Conservation (phyloP, 225 moss, liverwort and hornwort genomes). For the Takakia lepidozioides region DNA sequence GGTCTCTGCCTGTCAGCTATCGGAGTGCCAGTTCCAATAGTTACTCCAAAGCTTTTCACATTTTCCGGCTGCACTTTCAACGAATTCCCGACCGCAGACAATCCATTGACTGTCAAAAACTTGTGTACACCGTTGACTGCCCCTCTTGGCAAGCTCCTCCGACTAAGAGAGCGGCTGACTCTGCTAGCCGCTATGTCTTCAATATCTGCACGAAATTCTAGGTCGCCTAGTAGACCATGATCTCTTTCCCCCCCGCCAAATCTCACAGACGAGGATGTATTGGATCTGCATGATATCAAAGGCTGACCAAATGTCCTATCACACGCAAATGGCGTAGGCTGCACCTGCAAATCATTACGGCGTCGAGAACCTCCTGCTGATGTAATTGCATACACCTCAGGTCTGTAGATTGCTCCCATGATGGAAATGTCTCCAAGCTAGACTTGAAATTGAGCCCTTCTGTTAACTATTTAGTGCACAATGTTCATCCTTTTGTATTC, state of each 20-base stretch:
- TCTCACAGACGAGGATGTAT: slow-evolving; percentile 11
- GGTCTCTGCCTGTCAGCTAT: slow-evolving; percentile 37
- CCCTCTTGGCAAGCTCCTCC: slow-evolving; percentile 8
- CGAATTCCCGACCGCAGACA: slow-evolving; percentile 15
- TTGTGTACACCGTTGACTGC: slow-evolving; percentile 19
- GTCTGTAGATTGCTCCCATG: slow-evolving; percentile 41
- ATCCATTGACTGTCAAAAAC: slow-evolving; percentile 19
- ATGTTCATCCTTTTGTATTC: no score
- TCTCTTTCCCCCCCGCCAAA: slow-evolving; percentile 12
- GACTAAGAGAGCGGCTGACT: slow-evolving; percentile 8
- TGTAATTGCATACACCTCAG: slow-evolving; percentile 13
- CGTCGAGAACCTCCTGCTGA: slow-evolving; percentile 11
- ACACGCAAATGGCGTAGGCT: slow-evolving; percentile 15
- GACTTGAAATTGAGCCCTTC: no score
- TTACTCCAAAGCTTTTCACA: slow-evolving; percentile 20
- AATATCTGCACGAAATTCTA: slow-evolving; percentile 33
- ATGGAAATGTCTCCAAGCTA: no score
- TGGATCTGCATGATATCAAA: slow-evolving; percentile 19
- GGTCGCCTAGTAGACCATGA: slow-evolving; percentile 17
- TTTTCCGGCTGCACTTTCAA: slow-evolving; percentile 15
- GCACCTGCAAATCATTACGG: slow-evolving; percentile 8
- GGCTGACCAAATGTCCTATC: slow-evolving; percentile 18
- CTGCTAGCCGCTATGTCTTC: slow-evolving; percentile 22
- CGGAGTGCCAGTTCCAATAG: slow-evolving; percentile 14
- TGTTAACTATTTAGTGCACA: no score